Conservation (phyloP, 78 protist species). For the Planoprotostelium fungivorum region DNA sequence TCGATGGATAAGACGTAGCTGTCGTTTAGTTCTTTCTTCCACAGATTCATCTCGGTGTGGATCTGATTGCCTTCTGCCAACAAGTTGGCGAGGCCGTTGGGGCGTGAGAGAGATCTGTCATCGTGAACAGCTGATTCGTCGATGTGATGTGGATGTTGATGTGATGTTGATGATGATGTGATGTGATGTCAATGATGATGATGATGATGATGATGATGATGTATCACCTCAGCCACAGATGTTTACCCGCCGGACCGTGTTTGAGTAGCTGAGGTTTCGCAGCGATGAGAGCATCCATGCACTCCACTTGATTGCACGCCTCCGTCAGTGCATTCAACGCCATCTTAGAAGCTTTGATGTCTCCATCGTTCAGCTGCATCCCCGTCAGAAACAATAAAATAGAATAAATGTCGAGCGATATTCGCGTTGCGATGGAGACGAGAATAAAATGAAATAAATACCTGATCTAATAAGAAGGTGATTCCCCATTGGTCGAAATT, state of each 20-base stretch:
- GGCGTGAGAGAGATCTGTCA: slow-evolving; percentile 18
- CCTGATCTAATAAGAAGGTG: slow-evolving; percentile 4
- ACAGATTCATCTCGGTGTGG: slow-evolving; percentile 29
- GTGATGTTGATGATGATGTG: too few relatives aligned
- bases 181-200: too few relatives aligned
- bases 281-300: slow-evolving; percentile 25
- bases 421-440: background rate
- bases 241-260: slow-evolving; percentile 36
- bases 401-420: background rate
- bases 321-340: slow-evolving; percentile 42
- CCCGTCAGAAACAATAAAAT: background rate
- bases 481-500: slow-evolving; percentile 54
- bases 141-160: too few relatives aligned
- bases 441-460: too few relatives aligned
- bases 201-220: too few relatives aligned
- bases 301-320: slow-evolving; percentile 35
- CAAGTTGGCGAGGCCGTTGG: slow-evolving; percentile 22
- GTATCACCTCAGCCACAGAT: slow-evolving; percentile 7
- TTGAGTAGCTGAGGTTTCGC: slow-evolving; percentile 24
- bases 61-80: slow-evolving; percentile 20
- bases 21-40: slow-evolving; percentile 26
- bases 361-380: slow-evolving; percentile 39
- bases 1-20: slow-evolving; percentile 26
- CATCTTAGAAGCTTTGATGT: slow-evolving; percentile 15
- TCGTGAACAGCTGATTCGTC: too few relatives aligned